Evolutionary conservation across 495 filamentous ascomycete genomes (phyloP), one percentile per base, ranked within the genome.

Genomic region (Podospora sp.): DNA sequence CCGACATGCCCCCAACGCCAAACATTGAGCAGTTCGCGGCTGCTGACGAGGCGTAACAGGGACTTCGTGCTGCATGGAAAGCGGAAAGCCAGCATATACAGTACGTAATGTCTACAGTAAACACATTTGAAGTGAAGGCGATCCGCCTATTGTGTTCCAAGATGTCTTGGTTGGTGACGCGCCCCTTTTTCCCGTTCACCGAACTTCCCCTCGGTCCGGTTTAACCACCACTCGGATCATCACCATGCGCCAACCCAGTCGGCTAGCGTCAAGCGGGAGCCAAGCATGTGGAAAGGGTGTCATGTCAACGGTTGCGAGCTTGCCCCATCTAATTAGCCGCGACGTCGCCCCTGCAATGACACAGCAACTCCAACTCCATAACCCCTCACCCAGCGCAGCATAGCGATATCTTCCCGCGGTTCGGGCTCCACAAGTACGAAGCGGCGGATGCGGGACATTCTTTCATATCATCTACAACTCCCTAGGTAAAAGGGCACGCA

Each of bases 61-160:
- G 9, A 46, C 40, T 12, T 12, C 14, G 40, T 18, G 50, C 46
- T 26, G 26, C 26, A 57, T 11, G 16, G 25, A 9, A 26, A 25
- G 35, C 33, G 18, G 46, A 22, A 49, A 9, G 25, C 26, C 29
- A 35, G 49, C 51, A 66, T 63, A 69, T 62, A 65, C 22, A 61
- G 69, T 68, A 68, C 59, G 29, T 71, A 71, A 71, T 68, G 69
- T 71, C 69, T 68, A 62, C 65, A 63, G 20, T 50, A 52, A 33
- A 8, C 29, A 33, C 60, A 63, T 26, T 63, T 63, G 62, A 36
- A 12, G 52, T 33, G 29, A 33, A 33, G 29, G 29, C 29, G 29
- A 33, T n/a, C n/a, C 29, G 29, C 29, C 29, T 50, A 22, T n/a
- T 40, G 22, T 62, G 29, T 62, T 50, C 40, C 29, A n/a, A 16